Base-by-base conservation (phyloP, 495 filamentous ascomycete genomes). In the Lophiotrema nucula region DNA sequence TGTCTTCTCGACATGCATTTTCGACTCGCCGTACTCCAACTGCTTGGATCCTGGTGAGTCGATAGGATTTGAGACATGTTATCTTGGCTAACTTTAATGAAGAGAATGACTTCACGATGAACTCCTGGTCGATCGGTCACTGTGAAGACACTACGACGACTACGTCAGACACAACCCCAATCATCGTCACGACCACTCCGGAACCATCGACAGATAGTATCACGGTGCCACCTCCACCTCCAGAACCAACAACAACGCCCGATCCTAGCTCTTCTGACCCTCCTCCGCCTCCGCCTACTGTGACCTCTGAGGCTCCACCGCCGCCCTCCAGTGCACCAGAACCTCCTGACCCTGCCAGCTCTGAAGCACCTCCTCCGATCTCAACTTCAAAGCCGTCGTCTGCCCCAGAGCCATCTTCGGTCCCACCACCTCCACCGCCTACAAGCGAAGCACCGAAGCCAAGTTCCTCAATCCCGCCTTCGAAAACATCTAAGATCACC, bases 41-140 rank as follows among this genome's bases (percentile, higher is more conserved):
- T 57, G 53, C 33, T 48, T 57, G 21, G 43, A 57, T 49, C 53
- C 53, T 3, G 43, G 53, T 56, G 21, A 38, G 53, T 39, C 19
- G 10, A 4, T 15, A 18, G 11, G 3, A 19, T 46, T 8, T 2
- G 18, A 11, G 6, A 12, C 4, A 18, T 28, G 18, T 3, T 45
- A n/a, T 5, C 18, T 4, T 24, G 26, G n/a, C 26, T 16, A 2
- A 12, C n/a, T n/a, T n/a, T n/a, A n/a, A n/a, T 22, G 3, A n/a
- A 57, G 44, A 57, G 11, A 49, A 57, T 57, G 53, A 38, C 10
- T 15, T 25, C 16, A 48, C 16, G 4, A 27, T 57, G 45, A 12
- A 16, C 8, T 18, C 1, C 44, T 57, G 53, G 53, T 57, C 53
- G n/a, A 41, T 24, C 5, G 44, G 35, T 12, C 53, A 57, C 31